A percentile compares a stretch with the other conserved stretches of the same genome.
phyloP scores from a whole-genome alignment of 768 basidiomycete species.

The Pleurotus ostreatus region DNA sequence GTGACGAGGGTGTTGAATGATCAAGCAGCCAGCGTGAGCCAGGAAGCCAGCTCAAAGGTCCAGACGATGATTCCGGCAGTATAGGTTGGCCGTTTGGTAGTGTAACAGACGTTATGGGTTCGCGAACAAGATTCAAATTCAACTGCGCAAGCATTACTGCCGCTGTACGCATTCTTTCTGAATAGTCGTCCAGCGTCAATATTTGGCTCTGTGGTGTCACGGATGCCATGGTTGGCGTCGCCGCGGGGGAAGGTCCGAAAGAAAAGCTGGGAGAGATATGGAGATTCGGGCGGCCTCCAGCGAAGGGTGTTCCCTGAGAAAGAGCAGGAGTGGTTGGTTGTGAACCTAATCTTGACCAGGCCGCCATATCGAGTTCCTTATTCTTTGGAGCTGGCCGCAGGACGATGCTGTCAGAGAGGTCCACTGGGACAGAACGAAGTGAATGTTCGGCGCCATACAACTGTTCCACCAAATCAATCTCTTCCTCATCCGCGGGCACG shows the following conservation, averaged over 20 bases:
- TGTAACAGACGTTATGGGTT: slow-evolving; percentile 31
- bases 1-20: slow-evolving; percentile 15
- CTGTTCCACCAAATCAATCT: slow-evolving; percentile 96
- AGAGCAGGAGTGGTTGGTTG: slow-evolving; percentile 30
- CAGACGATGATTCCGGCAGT: slow-evolving; percentile 16
- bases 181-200: slow-evolving; percentile 93
- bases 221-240: background rate
- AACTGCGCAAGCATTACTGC: slow-evolving; percentile 98
- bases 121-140: slow-evolving; percentile 72
- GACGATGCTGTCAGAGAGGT: slow-evolving; percentile 82
- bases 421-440: slow-evolving; percentile 63
- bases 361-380: slow-evolving; percentile 78
- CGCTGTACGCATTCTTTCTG: slow-evolving; percentile 96
- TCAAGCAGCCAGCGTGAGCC: slow-evolving; percentile 49
- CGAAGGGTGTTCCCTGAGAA: slow-evolving; percentile 13
- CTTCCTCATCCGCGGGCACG: slow-evolving; percentile 53
- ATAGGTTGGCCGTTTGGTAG: slow-evolving; percentile 6
- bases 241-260: slow-evolving; percentile 11
- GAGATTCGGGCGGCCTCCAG: slow-evolving; percentile 6
- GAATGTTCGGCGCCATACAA: slow-evolving; percentile 80
- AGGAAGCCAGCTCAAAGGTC: slow-evolving; percentile 47
- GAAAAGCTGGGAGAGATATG: slow-evolving; percentile 5
- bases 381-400: slow-evolving; percentile 83
- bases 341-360: slow-evolving; percentile 72
- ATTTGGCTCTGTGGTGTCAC: slow-evolving; percentile 10